phyloP scores from a whole-genome alignment of 2,329 filamentous ascomycete genomes.

The Mycosphaerella arachidis region DNA sequence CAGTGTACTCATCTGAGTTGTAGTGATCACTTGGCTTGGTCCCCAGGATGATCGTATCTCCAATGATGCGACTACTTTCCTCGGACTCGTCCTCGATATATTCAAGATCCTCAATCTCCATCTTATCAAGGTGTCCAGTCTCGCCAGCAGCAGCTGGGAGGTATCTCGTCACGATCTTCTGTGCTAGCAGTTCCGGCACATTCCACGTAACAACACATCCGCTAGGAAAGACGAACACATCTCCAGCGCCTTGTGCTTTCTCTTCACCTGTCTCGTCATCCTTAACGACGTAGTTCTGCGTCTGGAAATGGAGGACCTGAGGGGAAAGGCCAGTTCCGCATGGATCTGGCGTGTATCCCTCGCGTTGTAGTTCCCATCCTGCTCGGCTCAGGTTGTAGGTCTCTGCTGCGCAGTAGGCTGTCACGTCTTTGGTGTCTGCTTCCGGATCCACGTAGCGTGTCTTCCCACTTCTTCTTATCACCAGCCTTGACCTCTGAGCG shows the following conservation, averaged over 20 bases:
- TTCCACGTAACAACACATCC: constrained; percentile 93
- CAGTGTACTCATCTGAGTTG: background rate
- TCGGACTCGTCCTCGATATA: constrained; percentile 71
- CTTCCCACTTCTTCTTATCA: constrained; percentile 47
- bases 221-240: constrained; percentile 93
- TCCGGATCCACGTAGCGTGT: constrained; percentile 45
- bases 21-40: constrained; percentile 51
- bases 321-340: constrained; percentile 58
- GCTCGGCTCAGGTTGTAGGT: constrained; percentile 58
- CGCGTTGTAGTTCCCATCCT: constrained; percentile 52
- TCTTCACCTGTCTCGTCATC: constrained; percentile 44
- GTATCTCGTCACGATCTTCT: constrained; percentile 63
- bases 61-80: constrained; percentile 73
- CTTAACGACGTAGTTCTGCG: constrained; percentile 36
- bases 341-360: constrained; percentile 61
- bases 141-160: constrained; percentile 68
- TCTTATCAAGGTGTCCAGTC: constrained; percentile 63
- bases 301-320: constrained; percentile 60
- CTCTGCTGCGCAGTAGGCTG: constrained; percentile 65
- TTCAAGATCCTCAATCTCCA: constrained; percentile 87
- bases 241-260: constrained; percentile 48
- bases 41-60: constrained; percentile 84
- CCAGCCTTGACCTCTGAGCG: constrained; percentile 61
- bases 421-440: constrained; percentile 49
- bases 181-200: constrained; percentile 69